Percentiles rank a stretch among this genome's conserved stretches.
phyloP scores from a whole-genome alignment of 2,329 filamentous ascomycete genomes.

The Pyrenophora seminiperda region DNA sequence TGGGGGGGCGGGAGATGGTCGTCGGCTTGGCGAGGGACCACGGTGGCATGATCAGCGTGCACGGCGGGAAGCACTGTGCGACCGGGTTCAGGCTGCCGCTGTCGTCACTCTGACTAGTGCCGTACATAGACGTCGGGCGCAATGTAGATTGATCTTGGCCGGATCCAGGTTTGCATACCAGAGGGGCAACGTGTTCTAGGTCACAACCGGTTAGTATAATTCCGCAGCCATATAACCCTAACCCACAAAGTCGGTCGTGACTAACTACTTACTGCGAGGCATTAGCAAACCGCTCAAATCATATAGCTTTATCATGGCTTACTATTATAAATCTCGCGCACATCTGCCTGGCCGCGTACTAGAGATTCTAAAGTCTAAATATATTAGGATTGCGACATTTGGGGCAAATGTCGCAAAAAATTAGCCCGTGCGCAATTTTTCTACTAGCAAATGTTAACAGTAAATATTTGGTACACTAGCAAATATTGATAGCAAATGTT shows the following conservation, averaged over 20 bases:
- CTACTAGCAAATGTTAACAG: no score
- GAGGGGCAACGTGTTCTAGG: neutral
- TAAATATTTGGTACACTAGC: no score
- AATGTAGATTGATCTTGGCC: constrained; percentile 4
- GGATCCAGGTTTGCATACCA: neutral
- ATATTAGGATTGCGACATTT: no score
- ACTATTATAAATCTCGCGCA: neutral
- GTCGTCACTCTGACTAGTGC: no score
- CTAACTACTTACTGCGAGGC: neutral
- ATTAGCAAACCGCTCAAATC: neutral
- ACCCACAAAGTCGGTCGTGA: neutral
- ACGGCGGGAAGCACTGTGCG: constrained; percentile 3
- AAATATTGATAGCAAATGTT: no score
- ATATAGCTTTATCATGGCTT: neutral
- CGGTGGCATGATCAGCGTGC: constrained; percentile 9
- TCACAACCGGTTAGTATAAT: neutral
- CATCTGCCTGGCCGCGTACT: neutral
- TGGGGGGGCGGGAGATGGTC: constrained; percentile 5
- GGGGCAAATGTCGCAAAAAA: no score
- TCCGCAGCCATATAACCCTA: neutral
- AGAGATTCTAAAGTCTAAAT: neutral
- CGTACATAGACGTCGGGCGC: constrained; percentile 3
- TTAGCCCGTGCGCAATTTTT: no score
- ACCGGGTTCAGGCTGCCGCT: constrained; percentile 2
- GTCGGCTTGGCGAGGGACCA: constrained; percentile 6